phyloP scores from a whole-genome alignment of 169 alveolate species.

The Cryptosporidium sp. region DNA sequence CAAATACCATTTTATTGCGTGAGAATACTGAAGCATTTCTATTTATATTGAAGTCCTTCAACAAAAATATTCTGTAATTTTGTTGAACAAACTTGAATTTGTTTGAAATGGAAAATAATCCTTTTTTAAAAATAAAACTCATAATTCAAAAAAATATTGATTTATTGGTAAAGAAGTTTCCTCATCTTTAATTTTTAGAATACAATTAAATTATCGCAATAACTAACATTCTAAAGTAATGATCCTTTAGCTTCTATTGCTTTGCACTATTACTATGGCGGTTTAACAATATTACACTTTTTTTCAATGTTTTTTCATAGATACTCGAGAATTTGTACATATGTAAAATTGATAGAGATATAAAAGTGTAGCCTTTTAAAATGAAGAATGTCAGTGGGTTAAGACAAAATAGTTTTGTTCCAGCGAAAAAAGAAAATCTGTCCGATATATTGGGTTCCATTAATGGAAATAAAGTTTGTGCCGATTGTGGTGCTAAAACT shows the following conservation, averaged over 20 bases:
- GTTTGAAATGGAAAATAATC: background rate
- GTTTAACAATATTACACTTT: background rate
- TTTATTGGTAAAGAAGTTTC: background rate
- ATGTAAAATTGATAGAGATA: conserved; percentile 6
- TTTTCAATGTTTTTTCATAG: background rate
- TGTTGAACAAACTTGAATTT: conserved; percentile 28
- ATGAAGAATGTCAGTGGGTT: conserved; percentile 19
- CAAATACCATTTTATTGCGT: background rate
- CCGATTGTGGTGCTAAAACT: conserved; percentile 94
- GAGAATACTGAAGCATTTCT: background rate
- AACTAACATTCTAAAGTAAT: background rate
- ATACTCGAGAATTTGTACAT: conserved; percentile 17
- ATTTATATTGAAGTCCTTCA: background rate
- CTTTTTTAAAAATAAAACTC: background rate
- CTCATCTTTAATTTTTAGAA: background rate
- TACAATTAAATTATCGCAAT: background rate
- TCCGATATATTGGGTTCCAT: conserved; percentile 48
- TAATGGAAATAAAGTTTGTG: conserved; percentile 92
- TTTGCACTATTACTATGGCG: background rate
- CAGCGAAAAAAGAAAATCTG: conserved; percentile 21
- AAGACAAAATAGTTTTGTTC: conserved; percentile 12
- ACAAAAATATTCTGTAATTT: conserved; percentile 50
- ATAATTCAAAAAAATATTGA: background rate
- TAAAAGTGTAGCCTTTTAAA: background rate
- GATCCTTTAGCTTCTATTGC: background rate